Evolutionary conservation across 2,329 filamentous ascomycete genomes (phyloP), one percentile per base, ranked within the genome.

Genomic region (Paracamarosporium sp.): DNA sequence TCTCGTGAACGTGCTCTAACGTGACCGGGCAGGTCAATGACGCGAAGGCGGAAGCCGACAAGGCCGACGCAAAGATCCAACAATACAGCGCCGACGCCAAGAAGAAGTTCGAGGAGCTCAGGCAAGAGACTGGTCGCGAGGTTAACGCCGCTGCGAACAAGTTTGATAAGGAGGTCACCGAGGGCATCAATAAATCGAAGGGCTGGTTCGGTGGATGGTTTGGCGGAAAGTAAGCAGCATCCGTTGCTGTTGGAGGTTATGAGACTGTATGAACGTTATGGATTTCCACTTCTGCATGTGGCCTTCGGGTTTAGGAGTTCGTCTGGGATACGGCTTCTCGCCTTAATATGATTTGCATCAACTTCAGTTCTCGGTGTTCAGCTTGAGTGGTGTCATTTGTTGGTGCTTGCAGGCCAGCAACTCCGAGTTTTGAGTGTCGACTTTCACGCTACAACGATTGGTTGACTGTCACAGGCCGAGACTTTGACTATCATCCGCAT

Each of bases 161-260:
- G 76, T 89, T 93, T 69, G 93, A 97, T 80, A 86, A 87, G 70
- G 93, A 88, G 65, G 89, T 97, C 51, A 90, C 93, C 81, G 82
- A 91, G 64, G 88, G 88, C 64, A 87, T 92, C 4, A 79, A 88
- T 50, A 90, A 97, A 82, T 90, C 92, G 43, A 97, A 97, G 87
- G 86, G 88, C 69, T 90, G 90, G 63, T 78, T 96, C 69, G 91
- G 90, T 40, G 86, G 90, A 75, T 97, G 93, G 93, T 96, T 97
- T 71, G 89, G 92, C 56, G 85, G 85, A 54, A 76, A 74, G 56
- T 74, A 74, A 63, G 55, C 35, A 36, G 13, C n/a, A n/a, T n/a
- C n/a, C n/a, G n/a, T 30, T 2, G 25, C 36, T 12, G 30, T 50
- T 36, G 20, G n/a, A 20, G 9, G n/a, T 12, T 35, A 56, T 13